Base-by-base conservation (phyloP, 306 rosid genomes). In the Castanea mollissima region DNA sequence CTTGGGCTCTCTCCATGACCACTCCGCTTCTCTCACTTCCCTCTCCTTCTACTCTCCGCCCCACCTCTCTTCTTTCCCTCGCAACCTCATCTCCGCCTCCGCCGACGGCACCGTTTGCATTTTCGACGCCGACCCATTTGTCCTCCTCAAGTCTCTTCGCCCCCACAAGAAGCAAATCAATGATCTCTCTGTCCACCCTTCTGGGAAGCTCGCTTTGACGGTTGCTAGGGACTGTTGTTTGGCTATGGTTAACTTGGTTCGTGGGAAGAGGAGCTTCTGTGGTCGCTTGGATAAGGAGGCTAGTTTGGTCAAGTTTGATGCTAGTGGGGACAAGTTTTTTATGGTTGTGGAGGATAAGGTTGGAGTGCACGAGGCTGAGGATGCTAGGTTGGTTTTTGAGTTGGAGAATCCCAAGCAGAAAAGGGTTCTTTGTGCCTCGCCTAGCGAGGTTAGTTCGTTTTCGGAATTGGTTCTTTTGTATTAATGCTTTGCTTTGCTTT, bases 41-140 rank as follows among this genome's bases (percentile, higher is more conserved):
- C 92, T 95, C 52, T 80, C 99, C 18, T 95, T 95, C 89, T 88
- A 83, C 84, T 74, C 96, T 29, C 93, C 91, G 58, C 86, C 93
- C 2, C 1, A 78, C 34, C 90, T 91, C 74, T 80, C 91, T 68
- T 80, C 91, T 46, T 88, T 86, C 78, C 99, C 99, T 4, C 95
- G 94, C 69, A 95, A 91, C 77, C 99, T 95, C 83, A 49, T 95
- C 90, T 95, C 99, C 74, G 97, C 92, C 31, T 91, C 85, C 67
- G 86, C 91, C 2, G 92, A 90, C 16, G 99, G 99, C 27, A 31
- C 86, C 59, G 71, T 94, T 11, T 87, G 91, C 16, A 87, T 94
- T 59, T 92, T 83, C 64, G 97, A 94, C 11, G 94, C 95, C 23
- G 99, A 94, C 13, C 89, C 94, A 14, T 94, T 92, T 52, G 98